Evolutionary conservation across 331 rosid genomes (phyloP).

Genomic region (Telfairia occidentalis): DNA sequence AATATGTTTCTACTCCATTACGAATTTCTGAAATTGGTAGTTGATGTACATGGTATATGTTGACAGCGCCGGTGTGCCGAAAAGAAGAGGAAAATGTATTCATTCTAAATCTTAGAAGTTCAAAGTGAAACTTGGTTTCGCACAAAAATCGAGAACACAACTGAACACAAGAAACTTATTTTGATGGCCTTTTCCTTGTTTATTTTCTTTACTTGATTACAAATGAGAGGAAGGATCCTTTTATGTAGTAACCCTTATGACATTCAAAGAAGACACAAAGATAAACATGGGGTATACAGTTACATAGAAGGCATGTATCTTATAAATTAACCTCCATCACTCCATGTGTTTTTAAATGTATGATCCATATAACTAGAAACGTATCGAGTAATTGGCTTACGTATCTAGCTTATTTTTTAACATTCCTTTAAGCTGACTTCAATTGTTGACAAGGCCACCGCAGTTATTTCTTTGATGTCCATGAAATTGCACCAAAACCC

Average conservation of each 20-base stretch:
- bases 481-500: not conserved
- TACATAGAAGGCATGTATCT: not conserved
- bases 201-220: not conserved
- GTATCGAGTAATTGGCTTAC: not conserved
- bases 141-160: not conserved
- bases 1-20: not conserved
- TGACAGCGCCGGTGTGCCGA: not conserved
- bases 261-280: not conserved
- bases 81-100: not conserved
- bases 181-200: not conserved
- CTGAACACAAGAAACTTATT: not conserved
- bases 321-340: not conserved
- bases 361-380: not conserved
- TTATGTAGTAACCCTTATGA: not conserved
- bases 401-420: too few species aligned
- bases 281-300: not conserved
- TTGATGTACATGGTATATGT: not conserved
- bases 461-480: not conserved
- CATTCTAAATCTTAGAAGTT: too few species aligned
- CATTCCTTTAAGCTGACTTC: not conserved
- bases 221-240: not conserved
- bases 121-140: too few species aligned
- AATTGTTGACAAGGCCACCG: not conserved
- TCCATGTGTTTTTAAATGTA: not conserved
- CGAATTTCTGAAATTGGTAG: not conserved